Evolutionary conservation across 257 asterid species (phyloP), one percentile per base, ranked within the genome.

Genomic region (Parsonsia alboflavescens): DNA sequence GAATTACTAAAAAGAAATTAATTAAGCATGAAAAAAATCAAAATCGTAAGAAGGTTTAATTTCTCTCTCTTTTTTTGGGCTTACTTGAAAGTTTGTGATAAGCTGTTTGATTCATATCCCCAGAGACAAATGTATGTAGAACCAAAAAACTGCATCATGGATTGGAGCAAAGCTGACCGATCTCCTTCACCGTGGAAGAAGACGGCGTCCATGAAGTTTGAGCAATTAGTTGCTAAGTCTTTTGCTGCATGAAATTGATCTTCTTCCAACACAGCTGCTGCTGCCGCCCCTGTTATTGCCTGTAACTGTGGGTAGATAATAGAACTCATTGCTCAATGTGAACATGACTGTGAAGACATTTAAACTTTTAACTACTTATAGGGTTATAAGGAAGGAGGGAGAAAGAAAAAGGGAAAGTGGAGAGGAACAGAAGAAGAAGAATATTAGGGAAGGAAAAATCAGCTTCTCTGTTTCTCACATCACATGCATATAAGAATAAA

Each of bases 41-140:
- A 50, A 50, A 1, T 50, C 13, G 5, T 13, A 15, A 50, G 56
- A 13, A 2, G 56, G 5, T 50, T 52, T 52, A 15, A 16, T 54
- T 2, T 16, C 3, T 28, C 1, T 13, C 6, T 9, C 11, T 12
- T 46, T 15, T 33, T 33, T 33, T 33, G 39, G 22, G 48, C 81
- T 81, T 73, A 93, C 97, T 87, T 90, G 76, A 86, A 78, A 19
- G 61, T 54, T 2, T 80, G 86, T 28, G 85, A 86, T 12, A 79
- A 13, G 73, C 9, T 42, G 46, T 67, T 45, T 22, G 54, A 48
- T 39, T 52, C 44, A 21, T 83, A 84, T 48, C 87, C 85, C 96
- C 96, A 90, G 2, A 93, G 86, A 79, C 97, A 91, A 77, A 93
- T 73, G 82, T 93, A 84, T 48, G 85, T 75, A 75, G 88, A 81